phyloP scores from a whole-genome alignment of 345 rosid species.

The Acer campestre region DNA sequence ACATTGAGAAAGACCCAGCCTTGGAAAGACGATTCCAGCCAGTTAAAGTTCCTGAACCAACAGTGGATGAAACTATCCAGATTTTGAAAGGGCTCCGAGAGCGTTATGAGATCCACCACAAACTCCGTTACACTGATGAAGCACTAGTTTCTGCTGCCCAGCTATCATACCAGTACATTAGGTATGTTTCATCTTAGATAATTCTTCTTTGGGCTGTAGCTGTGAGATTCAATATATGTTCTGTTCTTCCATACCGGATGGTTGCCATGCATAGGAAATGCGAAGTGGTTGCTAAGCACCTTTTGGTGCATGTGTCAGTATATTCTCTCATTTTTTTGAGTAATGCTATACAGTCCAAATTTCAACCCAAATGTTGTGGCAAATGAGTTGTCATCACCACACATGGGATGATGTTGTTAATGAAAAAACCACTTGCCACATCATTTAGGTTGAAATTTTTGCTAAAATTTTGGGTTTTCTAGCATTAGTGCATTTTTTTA shows the following conservation, averaged over 20 bases:
- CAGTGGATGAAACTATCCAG: conserved; percentile 92
- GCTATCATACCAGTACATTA: conserved; percentile 94
- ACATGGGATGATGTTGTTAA: too few relatives aligned
- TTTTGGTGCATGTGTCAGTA: background rate
- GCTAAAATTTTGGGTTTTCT: too few relatives aligned
- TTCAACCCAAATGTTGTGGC: too few relatives aligned
- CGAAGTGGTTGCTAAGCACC: background rate
- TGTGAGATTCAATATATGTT: background rate
- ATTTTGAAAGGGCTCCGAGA: conserved; percentile 93
- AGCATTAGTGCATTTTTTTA: too few relatives aligned
- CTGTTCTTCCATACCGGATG: background rate
- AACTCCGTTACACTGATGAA: conserved; percentile 95
- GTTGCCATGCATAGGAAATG: background rate
- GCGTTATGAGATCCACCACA: conserved; percentile 98
- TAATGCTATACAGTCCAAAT: too few relatives aligned
- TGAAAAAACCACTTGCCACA: too few relatives aligned
- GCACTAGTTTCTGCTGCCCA: conserved; percentile 87
- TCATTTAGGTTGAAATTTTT: too few relatives aligned
- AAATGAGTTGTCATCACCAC: too few relatives aligned
- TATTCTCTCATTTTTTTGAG: background rate
- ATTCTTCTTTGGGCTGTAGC: background rate
- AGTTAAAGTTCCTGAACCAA: conserved; percentile 96
- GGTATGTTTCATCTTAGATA: conserved; percentile 39
- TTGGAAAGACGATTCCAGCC: conserved; percentile 98
- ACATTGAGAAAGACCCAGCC: conserved; percentile 99